These are phyloP conservation scores for Colletotrichum sp. DNA, from an alignment of 2,329 filamentous ascomycete genomes.

Conservation along the genomic window DNA sequence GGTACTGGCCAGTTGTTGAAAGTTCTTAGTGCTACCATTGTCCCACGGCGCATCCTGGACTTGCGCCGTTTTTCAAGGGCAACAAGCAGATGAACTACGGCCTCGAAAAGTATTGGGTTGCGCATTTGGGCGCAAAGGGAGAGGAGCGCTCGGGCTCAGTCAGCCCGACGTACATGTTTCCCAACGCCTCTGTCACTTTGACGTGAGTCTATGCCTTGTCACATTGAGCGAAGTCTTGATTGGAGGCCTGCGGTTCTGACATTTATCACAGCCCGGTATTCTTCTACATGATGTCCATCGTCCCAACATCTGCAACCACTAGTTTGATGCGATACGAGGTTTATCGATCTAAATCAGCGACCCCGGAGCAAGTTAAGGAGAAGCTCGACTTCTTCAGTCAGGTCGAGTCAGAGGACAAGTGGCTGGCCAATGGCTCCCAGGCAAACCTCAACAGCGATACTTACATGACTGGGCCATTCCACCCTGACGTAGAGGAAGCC, in stretches of 20 bases:
- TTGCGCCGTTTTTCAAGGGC: neutral
- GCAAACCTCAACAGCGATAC: constrained; percentile 45
- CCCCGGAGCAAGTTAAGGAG: constrained; percentile 43
- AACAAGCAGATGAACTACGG: constrained; percentile 32
- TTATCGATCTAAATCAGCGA: constrained; percentile 53
- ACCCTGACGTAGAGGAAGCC: neutral
- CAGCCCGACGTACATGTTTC: constrained; percentile 44
- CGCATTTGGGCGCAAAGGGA: neutral
- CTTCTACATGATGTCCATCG: neutral
- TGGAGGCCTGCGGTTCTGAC: accelerated
- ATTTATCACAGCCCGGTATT: neutral
- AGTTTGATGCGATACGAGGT: constrained; percentile 55
- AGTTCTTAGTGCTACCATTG: neutral
- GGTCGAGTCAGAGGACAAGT: constrained; percentile 56
- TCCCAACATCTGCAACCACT: constrained; percentile 31
- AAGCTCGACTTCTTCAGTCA: constrained; percentile 55
- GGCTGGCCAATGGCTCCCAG: constrained; percentile 51
- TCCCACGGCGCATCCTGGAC: neutral
- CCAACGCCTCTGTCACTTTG: constrained; percentile 43
- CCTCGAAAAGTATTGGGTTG: constrained; percentile 23
- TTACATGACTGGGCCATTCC: neutral
- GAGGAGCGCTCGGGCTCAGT: constrained; percentile 29
- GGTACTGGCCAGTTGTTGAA: accelerated
- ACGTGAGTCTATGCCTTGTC: constrained; percentile 32
- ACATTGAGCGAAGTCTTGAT: neutral